Conservation (phyloP, 2,329 filamentous ascomycete genomes). For the Exophiala sp. region DNA sequence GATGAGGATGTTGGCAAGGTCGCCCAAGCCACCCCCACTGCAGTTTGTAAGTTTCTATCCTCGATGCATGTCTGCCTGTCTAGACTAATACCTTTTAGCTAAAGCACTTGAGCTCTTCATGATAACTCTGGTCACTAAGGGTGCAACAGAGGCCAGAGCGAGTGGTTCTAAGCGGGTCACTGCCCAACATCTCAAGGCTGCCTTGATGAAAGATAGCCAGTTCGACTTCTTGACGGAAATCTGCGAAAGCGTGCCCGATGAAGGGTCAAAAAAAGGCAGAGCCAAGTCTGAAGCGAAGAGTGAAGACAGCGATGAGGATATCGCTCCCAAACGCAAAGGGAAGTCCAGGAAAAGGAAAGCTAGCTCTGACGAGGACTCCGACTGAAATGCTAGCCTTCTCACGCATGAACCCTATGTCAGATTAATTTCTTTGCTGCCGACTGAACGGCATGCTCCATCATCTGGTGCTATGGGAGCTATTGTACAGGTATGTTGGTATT, state of each 20-base stretch:
- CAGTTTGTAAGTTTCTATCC: constrained; percentile 59
- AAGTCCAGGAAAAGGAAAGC: constrained; percentile 23
- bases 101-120: constrained; percentile 97
- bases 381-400: constrained; percentile 10
- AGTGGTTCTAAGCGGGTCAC: constrained; percentile 72
- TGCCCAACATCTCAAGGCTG: constrained; percentile 83
- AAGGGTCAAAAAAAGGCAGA: constrained; percentile 27
- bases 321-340: constrained; percentile 23
- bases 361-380: constrained; percentile 18
- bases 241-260: constrained; percentile 71
- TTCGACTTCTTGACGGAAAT: constrained; percentile 93
- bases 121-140: constrained; percentile 85
- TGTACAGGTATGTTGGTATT: background rate
- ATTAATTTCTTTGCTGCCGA: background rate
- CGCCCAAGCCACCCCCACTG: constrained; percentile 92
- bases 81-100: constrained; percentile 45
- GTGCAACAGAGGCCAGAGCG: constrained; percentile 74
- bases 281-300: constrained; percentile 27
- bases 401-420: background rate
- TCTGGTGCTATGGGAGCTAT: background rate
- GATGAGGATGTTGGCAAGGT: constrained; percentile 99
- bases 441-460: background rate
- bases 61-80: background rate
- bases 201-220: constrained; percentile 79
- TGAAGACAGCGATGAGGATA: constrained; percentile 26